Base-by-base conservation (phyloP, 1,139 yeast genomes). In the Insectozyma bohioensis region DNA sequence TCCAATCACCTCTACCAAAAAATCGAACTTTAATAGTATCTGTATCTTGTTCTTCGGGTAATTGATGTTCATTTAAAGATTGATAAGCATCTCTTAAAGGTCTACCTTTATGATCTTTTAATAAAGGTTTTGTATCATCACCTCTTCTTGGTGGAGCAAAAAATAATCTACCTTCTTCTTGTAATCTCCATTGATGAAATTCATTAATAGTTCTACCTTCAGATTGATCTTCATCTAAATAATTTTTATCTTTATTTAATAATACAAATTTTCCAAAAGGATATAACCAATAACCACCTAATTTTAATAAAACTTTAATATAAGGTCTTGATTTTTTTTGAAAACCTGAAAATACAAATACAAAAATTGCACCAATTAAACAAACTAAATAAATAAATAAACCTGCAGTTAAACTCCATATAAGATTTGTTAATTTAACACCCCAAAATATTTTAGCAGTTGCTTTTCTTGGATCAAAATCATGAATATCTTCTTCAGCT, bases 1-100 rank as follows among this genome's bases (percentile, higher is more conserved):
- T 80, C 98, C 98, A 92, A 45, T 79, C 68, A 18, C 98, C 98
- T 56, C 98, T 74, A 20, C 98, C 98, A 56, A 92, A 92, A 34
- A 79, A 69, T 40, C 98, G 63, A 20, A 70, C 63, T 44, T 78
- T 78, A 28, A 68, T 61, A 40, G 68, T 72, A 29, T 45, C 34
- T 24, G 37, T 30, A 3, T 62, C 69, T 16, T 58, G 64, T 4
- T 67, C 63, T 20, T 60, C 62, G 6, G 55, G 51, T 9, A 33
- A 39, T 8, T 34, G 53, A 8, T 47, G 54, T 12, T 47, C 58
- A 10, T 50, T 62, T 29, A 63, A 48, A 3, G 65, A 56, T 3
- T 63, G 47, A 41, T 68, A 68, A 2, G 67, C 58, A 32, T 67
- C 74, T 29, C 69, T 47, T 30, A 67, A 51, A 4, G 67, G 58